These are phyloP conservation scores for Lolium perenne DNA, from an alignment of 176 grass and related monocot species.

Conservation along the genomic window DNA sequence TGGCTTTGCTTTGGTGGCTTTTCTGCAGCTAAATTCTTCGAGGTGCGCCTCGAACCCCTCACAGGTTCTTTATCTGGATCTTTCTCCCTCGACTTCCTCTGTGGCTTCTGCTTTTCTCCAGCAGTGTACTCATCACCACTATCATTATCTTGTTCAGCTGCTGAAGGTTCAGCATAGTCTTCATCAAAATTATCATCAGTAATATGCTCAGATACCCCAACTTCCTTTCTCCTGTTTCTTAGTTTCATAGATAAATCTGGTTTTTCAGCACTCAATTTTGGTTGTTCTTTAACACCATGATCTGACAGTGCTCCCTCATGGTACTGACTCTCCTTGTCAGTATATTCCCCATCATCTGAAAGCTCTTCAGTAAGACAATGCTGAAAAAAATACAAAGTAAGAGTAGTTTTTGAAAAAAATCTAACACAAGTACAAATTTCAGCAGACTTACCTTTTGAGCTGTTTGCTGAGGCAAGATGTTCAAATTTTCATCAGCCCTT, in stretches of 20 bases:
- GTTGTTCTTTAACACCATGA: constrained; percentile 39
- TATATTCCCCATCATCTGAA: constrained; percentile 37
- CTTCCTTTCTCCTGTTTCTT: constrained; percentile 44
- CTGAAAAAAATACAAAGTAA: constrained; percentile 21
- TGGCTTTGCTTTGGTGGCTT: constrained; percentile 39
- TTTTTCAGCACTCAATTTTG: constrained; percentile 43
- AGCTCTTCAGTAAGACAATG: constrained; percentile 35
- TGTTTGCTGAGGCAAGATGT: constrained; percentile 25
- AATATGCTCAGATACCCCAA: constrained; percentile 32
- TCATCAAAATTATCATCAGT: constrained; percentile 41
- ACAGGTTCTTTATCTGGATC: constrained; percentile 24
- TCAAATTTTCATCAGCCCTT: constrained; percentile 42
- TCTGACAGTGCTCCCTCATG: constrained; percentile 31
- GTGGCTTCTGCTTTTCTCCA: constrained; percentile 42
- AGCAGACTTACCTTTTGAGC: constrained; percentile 37
- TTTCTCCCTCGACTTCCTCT: constrained; percentile 53
- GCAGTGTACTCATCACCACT: constrained; percentile 46
- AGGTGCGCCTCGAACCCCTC: constrained; percentile 30
- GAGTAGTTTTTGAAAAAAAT: constrained; percentile 13
- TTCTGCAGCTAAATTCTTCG: constrained; percentile 26
- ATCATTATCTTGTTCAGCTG: constrained; percentile 47
- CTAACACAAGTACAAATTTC: background rate
- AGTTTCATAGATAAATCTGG: constrained; percentile 34
- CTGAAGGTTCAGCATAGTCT: constrained; percentile 41
- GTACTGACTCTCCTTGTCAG: constrained; percentile 4